phyloP scores from a whole-genome alignment of 371 early-diverging fungal genomes.

The Mucor plumbeus region DNA sequence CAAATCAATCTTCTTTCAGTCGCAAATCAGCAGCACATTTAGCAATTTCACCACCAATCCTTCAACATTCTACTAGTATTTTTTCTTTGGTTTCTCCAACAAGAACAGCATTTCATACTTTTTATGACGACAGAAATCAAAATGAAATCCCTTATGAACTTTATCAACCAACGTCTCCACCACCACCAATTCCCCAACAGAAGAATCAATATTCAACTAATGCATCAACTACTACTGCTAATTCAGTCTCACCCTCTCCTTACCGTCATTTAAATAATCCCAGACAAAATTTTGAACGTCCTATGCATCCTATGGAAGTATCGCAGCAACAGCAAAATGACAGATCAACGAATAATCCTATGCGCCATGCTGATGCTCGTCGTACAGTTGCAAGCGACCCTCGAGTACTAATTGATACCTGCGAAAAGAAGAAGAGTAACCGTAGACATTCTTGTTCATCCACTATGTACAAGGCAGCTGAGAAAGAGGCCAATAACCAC shows the following conservation, averaged over 20 bases:
- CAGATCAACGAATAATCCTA: neutral
- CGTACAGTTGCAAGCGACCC: constrained; percentile 15
- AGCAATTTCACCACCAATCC: constrained; percentile 41
- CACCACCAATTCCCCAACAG: constrained; percentile 19
- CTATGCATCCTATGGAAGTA: constrained; percentile 9
- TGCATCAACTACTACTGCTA: neutral
- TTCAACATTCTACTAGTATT: constrained; percentile 50
- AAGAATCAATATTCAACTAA: neutral
- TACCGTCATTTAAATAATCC: neutral
- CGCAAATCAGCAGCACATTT: constrained; percentile 19
- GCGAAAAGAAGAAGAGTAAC: neutral
- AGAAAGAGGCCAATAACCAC: neutral
- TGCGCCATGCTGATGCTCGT: constrained; percentile 9
- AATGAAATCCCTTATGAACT: constrained; percentile 31
- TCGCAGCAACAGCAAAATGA: constrained; percentile 3
- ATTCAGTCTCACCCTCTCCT: constrained; percentile 23
- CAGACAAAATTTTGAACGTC: constrained; percentile 5
- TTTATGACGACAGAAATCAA: neutral
- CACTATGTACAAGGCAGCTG: constrained; percentile 12
- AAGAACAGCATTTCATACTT: constrained; percentile 28
- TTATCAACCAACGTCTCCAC: constrained; percentile 37
- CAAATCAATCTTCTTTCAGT: neutral
- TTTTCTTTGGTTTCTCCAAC: constrained; percentile 51
- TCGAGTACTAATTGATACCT: neutral
- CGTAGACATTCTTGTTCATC: constrained; percentile 40